Percentiles rank a stretch among this genome's conserved stretches.
Evolutionary conservation across 257 asterid species (phyloP).

Genomic region (Solanum megistacrolobum): DNA sequence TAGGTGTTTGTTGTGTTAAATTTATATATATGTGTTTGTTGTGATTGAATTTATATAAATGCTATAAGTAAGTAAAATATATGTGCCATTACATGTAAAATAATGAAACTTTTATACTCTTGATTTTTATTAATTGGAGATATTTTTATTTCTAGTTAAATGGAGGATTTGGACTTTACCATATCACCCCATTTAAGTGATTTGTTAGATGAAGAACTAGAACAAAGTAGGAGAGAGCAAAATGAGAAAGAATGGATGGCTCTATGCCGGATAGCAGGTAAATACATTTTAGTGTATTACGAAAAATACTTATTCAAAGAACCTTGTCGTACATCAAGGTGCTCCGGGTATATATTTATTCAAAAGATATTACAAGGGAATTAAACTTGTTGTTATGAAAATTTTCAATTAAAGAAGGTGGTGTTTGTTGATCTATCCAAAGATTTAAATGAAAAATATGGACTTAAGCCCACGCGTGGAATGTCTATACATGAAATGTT

Average conservation of each 20-base stretch:
- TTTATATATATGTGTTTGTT: no score
- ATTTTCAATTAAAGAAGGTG: not conserved
- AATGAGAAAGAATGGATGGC: not conserved
- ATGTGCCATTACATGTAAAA: not conserved
- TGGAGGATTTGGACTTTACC: not conserved
- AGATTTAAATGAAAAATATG: not conserved
- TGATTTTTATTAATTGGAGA: not conserved
- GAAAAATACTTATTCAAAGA: not conserved
- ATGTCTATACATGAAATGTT: not conserved
- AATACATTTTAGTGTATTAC: not conserved
- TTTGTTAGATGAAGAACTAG: not conserved
- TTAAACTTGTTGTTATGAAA: not conserved
- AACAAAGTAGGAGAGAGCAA: not conserved
- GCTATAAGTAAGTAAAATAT: not conserved
- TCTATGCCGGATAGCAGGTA: not conserved
- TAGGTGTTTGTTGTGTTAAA: no score
- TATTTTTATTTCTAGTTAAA: not conserved
- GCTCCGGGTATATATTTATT: not conserved
- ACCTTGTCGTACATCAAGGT: not conserved
- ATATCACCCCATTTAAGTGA: not conserved
- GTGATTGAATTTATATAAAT: no score
- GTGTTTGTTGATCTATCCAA: not conserved
- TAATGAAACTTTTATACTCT: not conserved
- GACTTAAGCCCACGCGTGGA: not conserved
- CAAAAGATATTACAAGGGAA: not conserved